Evolutionary conservation across 805 yeast genomes (phyloP).

Genomic region (Wickerhamomyces pijperi): DNA sequence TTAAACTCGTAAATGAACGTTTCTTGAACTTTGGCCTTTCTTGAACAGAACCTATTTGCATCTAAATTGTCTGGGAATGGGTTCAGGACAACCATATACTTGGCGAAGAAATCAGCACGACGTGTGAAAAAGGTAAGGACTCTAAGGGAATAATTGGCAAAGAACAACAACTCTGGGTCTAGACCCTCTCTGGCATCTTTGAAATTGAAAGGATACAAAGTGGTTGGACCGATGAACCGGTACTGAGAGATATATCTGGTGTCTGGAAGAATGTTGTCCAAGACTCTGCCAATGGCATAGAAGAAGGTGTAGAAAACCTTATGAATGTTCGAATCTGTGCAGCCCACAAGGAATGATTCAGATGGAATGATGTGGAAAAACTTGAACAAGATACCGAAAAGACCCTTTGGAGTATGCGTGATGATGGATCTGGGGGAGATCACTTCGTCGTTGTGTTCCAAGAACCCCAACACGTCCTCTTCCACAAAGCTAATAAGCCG

Average conservation of each 20-base stretch:
- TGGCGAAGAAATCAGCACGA: slow-evolving; percentile 12
- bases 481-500: slow-evolving; percentile 6
- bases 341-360: slow-evolving; percentile 7
- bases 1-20: slow-evolving; percentile 8
- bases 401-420: slow-evolving; percentile 8
- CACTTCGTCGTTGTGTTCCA: neutral
- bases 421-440: slow-evolving; percentile 5
- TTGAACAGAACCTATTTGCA: slow-evolving; percentile 11
- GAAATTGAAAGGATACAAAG: slow-evolving; percentile 10
- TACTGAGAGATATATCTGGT: slow-evolving; percentile 9
- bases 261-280: slow-evolving; percentile 18
- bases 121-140: slow-evolving; percentile 13
- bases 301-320: slow-evolving; percentile 9
- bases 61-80: slow-evolving; percentile 12
- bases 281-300: slow-evolving; percentile 8
- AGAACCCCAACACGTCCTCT: slow-evolving; percentile 1
- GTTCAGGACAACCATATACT: slow-evolving; percentile 12
- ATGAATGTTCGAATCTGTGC: slow-evolving; percentile 6
- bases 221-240: slow-evolving; percentile 17
- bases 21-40: slow-evolving; percentile 13
- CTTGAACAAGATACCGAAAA: slow-evolving; percentile 8
- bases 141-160: slow-evolving; percentile 11
- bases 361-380: slow-evolving; percentile 13
- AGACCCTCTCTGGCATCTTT: slow-evolving; percentile 4
- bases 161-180: slow-evolving; percentile 4